A percentile compares a stretch with the other conserved stretches of the same genome.
phyloP scores from a whole-genome alignment of 331 rosid genomes.

The Telfairia occidentalis region DNA sequence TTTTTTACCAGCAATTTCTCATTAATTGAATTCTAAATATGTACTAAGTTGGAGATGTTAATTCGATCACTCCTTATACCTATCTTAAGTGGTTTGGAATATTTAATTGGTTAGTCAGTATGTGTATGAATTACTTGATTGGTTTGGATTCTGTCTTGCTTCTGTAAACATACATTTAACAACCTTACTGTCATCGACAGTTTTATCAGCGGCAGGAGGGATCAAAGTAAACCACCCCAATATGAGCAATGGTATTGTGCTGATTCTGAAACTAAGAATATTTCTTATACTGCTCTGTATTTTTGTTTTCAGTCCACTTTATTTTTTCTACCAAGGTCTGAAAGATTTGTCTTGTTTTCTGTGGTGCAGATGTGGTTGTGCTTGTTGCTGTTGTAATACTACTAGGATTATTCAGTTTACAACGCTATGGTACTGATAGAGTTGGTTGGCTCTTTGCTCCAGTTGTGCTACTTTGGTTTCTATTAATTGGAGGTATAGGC shows the following conservation, averaged over 20 bases:
- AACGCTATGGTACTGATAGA: conserved; percentile 87
- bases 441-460: conserved; percentile 99
- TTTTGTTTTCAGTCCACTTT: conserved; percentile 4
- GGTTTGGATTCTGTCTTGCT: not conserved
- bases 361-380: conserved; percentile 57
- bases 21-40: not conserved
- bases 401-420: conserved; percentile 84
- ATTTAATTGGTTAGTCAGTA: not conserved
- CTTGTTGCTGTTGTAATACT: conserved; percentile 77
- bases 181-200: conserved; percentile 23
- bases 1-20: not conserved
- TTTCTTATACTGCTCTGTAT: conserved; percentile 4
- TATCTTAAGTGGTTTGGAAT: not conserved
- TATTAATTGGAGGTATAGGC: conserved; percentile 90
- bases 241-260: conserved; percentile 43
- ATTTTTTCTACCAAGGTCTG: conserved; percentile 11
- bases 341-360: conserved; percentile 15
- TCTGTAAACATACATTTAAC: not conserved
- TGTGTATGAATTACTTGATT: not conserved
- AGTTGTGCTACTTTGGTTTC: conserved; percentile 89
- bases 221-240: conserved; percentile 73
- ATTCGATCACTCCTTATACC: not conserved
- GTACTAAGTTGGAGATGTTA: not conserved
- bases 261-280: conserved; percentile 13
- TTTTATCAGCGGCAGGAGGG: conserved; percentile 94